phyloP scores from a whole-genome alignment of 495 filamentous ascomycete genomes.

The Neurospora sublineolata region DNA sequence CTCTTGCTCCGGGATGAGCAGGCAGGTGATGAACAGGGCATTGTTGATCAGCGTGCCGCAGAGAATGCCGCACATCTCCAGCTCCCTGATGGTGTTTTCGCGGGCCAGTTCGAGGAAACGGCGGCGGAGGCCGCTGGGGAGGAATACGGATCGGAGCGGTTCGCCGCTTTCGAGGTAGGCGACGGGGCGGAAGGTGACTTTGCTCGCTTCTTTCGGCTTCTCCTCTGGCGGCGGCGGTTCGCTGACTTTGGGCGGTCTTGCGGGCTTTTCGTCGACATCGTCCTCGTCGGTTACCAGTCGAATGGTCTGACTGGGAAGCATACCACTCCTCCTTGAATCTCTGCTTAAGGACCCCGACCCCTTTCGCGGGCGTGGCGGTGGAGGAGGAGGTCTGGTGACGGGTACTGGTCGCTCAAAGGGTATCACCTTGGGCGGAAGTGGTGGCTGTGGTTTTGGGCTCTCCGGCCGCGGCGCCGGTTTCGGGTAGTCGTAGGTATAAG shows the following conservation, averaged over 20 bases:
- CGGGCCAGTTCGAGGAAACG: constrained; percentile 61
- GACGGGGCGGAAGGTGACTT: constrained; percentile 65
- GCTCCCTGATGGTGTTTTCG: constrained; percentile 63
- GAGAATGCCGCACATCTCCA: constrained; percentile 91
- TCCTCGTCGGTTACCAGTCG: not conserved
- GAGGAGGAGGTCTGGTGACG: not conserved
- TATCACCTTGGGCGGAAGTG: constrained; percentile 35
- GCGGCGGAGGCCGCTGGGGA: constrained; percentile 61
- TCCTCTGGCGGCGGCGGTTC: constrained; percentile 17
- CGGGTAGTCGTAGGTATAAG: constrained; percentile 29
- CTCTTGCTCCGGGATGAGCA: constrained; percentile 85
- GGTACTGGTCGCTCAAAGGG: constrained; percentile 1
- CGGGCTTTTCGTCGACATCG: not conserved
- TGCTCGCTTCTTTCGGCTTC: constrained; percentile 14
- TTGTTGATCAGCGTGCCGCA: constrained; percentile 86
- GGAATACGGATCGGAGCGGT: constrained; percentile 75
- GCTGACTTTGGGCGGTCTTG: not conserved
- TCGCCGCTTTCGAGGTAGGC: constrained; percentile 82
- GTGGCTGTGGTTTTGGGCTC: constrained; percentile 20
- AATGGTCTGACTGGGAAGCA: not conserved
- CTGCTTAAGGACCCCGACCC: not conserved
- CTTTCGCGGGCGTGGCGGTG: constrained; percentile 18
- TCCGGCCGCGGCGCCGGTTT: constrained; percentile 5
- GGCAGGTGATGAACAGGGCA: constrained; percentile 75
- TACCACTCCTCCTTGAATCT: not conserved